Evolutionary conservation across 345 rosid species (phyloP).

Genomic region (Eucalyptus urophylla): DNA sequence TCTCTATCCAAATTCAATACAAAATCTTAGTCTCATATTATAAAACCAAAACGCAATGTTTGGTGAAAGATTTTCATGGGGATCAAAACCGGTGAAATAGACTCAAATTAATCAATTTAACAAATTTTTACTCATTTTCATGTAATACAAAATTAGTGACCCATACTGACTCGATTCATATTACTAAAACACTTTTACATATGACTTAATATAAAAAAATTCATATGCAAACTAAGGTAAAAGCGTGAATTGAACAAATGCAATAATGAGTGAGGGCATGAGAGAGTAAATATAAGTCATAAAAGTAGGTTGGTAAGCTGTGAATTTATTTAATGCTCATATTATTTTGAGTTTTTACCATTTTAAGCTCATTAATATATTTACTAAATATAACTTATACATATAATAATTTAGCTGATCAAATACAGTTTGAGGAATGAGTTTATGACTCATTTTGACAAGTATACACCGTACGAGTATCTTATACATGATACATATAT

Average conservation of each 20-base stretch:
- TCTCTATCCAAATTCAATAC: accelerated
- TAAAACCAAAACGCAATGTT: too few relatives aligned
- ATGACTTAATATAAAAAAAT: too few relatives aligned
- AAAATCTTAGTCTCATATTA: too few relatives aligned
- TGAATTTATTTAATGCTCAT: too few relatives aligned
- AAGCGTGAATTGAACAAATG: accelerated
- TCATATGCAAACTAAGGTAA: too few relatives aligned
- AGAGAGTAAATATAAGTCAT: accelerated
- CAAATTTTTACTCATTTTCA: background rate
- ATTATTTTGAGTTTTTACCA: too few relatives aligned
- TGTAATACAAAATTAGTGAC: accelerated
- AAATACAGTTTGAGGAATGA: accelerated
- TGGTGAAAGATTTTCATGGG: too few relatives aligned
- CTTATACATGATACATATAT: background rate
- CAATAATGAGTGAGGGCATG: background rate
- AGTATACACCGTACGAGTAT: accelerated
- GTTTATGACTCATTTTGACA: background rate
- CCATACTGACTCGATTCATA: accelerated
- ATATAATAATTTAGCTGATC: too few relatives aligned
- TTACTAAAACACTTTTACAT: too few relatives aligned
- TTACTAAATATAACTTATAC: too few relatives aligned
- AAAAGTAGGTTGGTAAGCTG: background rate
- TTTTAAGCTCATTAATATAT: background rate
- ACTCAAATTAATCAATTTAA: background rate
- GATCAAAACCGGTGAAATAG: too few relatives aligned